These are phyloP conservation scores for Hanseniaspora nectarophila DNA, from an alignment of 805 yeast genomes.

Conservation along the genomic window DNA sequence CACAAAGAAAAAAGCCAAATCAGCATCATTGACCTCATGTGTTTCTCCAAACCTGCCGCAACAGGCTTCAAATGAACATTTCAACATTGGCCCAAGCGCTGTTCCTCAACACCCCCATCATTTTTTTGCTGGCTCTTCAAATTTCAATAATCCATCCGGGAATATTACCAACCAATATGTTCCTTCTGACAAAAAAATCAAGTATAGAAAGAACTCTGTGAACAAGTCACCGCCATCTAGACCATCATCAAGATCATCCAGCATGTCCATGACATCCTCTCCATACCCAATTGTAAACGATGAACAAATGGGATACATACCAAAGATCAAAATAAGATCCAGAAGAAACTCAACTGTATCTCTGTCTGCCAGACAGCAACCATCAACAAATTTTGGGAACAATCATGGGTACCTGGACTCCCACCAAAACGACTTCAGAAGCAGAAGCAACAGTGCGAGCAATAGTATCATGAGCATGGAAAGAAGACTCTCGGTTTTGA, in stretches of 20 bases:
- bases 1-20: background rate
- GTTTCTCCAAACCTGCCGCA: slow-evolving; percentile 11
- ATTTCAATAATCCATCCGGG: background rate
- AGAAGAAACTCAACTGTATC: slow-evolving; percentile 26
- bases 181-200: background rate
- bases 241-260: slow-evolving; percentile 19
- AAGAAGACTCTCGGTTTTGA: slow-evolving; percentile 13
- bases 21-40: background rate
- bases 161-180: background rate
- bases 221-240: slow-evolving; percentile 20
- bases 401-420: background rate
- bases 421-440: slow-evolving; percentile 2
- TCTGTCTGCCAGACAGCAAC: slow-evolving; percentile 11
- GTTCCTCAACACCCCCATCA: background rate
- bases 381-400: background rate
- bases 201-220: slow-evolving; percentile 9
- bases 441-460: slow-evolving; percentile 9
- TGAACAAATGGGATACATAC: slow-evolving; percentile 28
- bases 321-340: slow-evolving; percentile 28
- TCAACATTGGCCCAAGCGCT: background rate
- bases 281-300: slow-evolving; percentile 16
- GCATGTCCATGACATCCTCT: slow-evolving; percentile 22
- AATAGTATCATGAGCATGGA: slow-evolving; percentile 7
- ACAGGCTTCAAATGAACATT: background rate
- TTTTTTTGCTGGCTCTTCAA: background rate